phyloP scores from a whole-genome alignment of 179 eudicot genomes.

The Pouteria campechiana region DNA sequence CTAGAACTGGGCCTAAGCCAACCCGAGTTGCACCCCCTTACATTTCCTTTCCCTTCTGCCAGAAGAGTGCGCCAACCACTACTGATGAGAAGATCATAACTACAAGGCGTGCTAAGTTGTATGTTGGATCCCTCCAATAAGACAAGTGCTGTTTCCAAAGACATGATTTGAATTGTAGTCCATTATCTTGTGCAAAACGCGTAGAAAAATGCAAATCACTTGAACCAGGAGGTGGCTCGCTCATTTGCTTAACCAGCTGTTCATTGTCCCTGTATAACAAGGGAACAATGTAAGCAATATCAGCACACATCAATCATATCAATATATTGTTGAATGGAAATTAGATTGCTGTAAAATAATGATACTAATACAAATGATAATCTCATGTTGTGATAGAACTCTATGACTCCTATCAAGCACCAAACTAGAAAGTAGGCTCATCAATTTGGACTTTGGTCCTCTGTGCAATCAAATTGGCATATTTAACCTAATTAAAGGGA shows the following conservation, averaged over 20 bases:
- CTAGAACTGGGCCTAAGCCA: too few species aligned
- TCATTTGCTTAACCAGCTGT: slow-evolving; percentile 32
- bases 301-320: too few species aligned
- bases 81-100: slow-evolving; percentile 30
- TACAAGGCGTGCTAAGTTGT: slow-evolving; percentile 45
- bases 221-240: slow-evolving; percentile 39
- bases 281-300: too few species aligned
- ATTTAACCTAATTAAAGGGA: too few species aligned
- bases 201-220: slow-evolving; percentile 41
- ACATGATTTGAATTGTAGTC: slow-evolving; percentile 71
- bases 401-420: too few species aligned
- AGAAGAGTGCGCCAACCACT: slow-evolving; percentile 51
- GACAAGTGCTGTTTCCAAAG: slow-evolving; percentile 76
- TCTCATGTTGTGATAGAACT: too few species aligned
- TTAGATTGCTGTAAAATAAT: too few species aligned
- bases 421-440: too few species aligned
- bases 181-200: slow-evolving; percentile 48
- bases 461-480: too few species aligned
- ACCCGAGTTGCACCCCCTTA: slow-evolving; percentile 16
- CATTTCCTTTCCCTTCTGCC: slow-evolving; percentile 65
- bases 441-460: too few species aligned
- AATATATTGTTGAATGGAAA: too few species aligned
- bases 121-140: slow-evolving; percentile 82
- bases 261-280: slow-evolving; percentile 33
- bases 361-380: too few species aligned